Conservation (phyloP, 1,284 basidiomycete species). For the Heterobasidion occidentale region DNA sequence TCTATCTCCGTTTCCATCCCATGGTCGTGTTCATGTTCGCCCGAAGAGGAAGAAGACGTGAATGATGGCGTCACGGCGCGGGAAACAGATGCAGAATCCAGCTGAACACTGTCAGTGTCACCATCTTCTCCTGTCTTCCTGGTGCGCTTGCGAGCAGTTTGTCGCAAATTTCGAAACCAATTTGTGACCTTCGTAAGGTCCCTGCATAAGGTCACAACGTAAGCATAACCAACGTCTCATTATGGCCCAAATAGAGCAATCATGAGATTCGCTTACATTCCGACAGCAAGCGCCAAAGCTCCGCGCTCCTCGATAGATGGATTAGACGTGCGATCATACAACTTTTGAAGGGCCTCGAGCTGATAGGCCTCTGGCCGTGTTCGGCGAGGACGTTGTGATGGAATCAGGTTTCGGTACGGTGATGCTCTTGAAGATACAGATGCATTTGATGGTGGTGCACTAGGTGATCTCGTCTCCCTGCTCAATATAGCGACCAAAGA, state of each 20-base stretch:
- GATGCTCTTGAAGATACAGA: slow-evolving; percentile 24
- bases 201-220: slow-evolving; percentile 28
- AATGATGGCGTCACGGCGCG: slow-evolving; percentile 41
- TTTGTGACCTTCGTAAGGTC: slow-evolving; percentile 78
- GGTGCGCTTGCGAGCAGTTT: slow-evolving; percentile 58
- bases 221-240: not conserved
- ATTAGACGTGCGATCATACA: slow-evolving; percentile 61
- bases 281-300: slow-evolving; percentile 61
- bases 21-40: slow-evolving; percentile 9
- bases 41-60: slow-evolving; percentile 27
- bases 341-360: slow-evolving; percentile 61
- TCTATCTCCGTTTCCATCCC: slow-evolving; percentile 12
- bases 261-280: slow-evolving; percentile 32
- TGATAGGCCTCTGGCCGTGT: slow-evolving; percentile 74
- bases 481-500: slow-evolving; percentile 9
- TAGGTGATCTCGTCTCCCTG: slow-evolving; percentile 18
- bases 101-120: slow-evolving; percentile 24
- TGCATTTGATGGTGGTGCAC: slow-evolving; percentile 18
- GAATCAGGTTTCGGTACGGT: slow-evolving; percentile 20
- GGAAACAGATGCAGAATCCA: slow-evolving; percentile 32
- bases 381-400: slow-evolving; percentile 33
- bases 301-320: slow-evolving; percentile 73
- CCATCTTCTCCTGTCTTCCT: slow-evolving; percentile 27
- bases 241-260: not conserved
- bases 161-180: slow-evolving; percentile 76